A percentile compares a stretch with the other conserved stretches of the same genome.
Evolutionary conservation across 768 basidiomycete genomes (phyloP).

Genomic region (Rhizopogon roseolus): DNA sequence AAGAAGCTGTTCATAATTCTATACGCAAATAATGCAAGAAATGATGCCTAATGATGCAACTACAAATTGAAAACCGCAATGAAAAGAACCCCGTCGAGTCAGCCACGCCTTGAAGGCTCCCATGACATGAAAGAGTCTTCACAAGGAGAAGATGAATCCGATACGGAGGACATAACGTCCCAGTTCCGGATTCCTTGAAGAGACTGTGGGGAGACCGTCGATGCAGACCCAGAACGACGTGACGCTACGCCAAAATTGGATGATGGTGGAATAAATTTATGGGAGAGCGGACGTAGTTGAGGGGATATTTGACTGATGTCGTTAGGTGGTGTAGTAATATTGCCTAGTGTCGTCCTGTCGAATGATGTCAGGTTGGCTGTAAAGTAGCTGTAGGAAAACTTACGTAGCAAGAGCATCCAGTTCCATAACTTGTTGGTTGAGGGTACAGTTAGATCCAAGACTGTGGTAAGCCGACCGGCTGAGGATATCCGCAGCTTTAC

Average conservation of each 20-base stretch:
- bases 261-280: background rate
- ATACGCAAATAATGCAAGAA: background rate
- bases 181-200: constrained; percentile 14
- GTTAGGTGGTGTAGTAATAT: constrained; percentile 22
- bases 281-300: constrained; percentile 9
- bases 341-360: constrained; percentile 39
- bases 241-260: background rate
- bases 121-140: constrained; percentile 63
- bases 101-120: constrained; percentile 42
- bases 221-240: constrained; percentile 11
- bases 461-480: constrained; percentile 39
- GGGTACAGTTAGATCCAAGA: constrained; percentile 25
- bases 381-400: constrained; percentile 14
- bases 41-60: background rate
- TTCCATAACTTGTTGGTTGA: constrained; percentile 43
- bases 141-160: constrained; percentile 31
- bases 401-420: constrained; percentile 52
- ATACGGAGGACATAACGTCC: constrained; percentile 11
- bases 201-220: constrained; percentile 14
- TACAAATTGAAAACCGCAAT: background rate
- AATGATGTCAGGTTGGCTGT: constrained; percentile 7
- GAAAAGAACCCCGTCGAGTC: background rate
- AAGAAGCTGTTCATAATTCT: background rate
- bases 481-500: constrained; percentile 55
- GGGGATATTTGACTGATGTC: constrained; percentile 12